Evolutionary conservation across 2,329 filamentous ascomycete genomes (phyloP), one percentile per base, ranked within the genome.

Genomic region (Hymenoscyphus albidus): DNA sequence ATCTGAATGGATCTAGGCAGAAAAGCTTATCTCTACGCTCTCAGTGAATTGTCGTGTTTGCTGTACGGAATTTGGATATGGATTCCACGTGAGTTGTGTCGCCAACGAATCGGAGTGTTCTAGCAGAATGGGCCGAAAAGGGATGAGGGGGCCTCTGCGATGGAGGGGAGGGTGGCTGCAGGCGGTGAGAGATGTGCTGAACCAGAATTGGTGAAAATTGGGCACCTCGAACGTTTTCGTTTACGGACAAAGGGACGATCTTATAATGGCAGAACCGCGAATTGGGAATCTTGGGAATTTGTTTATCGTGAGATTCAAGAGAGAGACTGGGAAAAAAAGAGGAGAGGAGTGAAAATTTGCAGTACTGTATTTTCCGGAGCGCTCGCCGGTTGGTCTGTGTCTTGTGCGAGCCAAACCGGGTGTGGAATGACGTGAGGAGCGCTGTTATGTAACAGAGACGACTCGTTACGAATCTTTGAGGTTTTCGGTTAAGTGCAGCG

Each of bases 381-480:
- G 22, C 42, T 59, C 48, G 59, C 42, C 48, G 60, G 62, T 60
- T 13, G 35, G 55, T 58, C 51, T 58, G 61, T 62, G 62, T 54
- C 62, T 48, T 62, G 48, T 57, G 44, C 60, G 35, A 62, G 60
- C 27, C 32, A 39, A 42, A 32, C 13, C 40, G 42, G 59, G 58
- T 42, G 59, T 54, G 59, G 44, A 66, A 66, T 63, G 68, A 69
- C 62, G 62, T 62, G 60, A 66, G 62, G 57, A 58, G 55, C 18
- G 62, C 62, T 58, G 64, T 69, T 67, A 67, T 66, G 65, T 69
- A 68, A 68, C 67, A 67, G 62, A 58, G 65, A 63, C 61, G 22
- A 62, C 58, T 51, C 39, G 58, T 60, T 40, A 51, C 40, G 38
- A 56, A 59, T 44, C 57, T 14, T 54, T 55, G 35, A 54, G 22